Evolutionary conservation across 2,329 filamentous ascomycete genomes (phyloP).

Genomic region (Penicillium sp.): DNA sequence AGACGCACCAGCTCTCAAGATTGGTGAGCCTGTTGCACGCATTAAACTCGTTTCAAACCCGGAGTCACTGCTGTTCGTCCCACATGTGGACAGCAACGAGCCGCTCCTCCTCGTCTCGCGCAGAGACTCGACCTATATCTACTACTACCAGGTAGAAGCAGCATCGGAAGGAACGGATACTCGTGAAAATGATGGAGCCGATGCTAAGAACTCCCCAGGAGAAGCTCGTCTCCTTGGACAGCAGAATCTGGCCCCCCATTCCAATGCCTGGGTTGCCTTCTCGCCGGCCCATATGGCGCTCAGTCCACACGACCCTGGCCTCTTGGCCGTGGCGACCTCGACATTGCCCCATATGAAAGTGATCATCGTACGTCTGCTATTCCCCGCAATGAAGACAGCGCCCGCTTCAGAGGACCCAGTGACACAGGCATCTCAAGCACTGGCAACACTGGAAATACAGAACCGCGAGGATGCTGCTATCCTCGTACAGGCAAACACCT

Average conservation of each 20-base stretch:
- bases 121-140: slow-evolving; percentile 57
- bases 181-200: not conserved
- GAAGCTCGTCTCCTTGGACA: slow-evolving; percentile 48
- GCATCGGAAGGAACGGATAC: not conserved
- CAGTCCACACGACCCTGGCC: slow-evolving; percentile 52
- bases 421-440: slow-evolving; percentile 52
- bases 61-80: slow-evolving; percentile 55
- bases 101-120: slow-evolving; percentile 54
- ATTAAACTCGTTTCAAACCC: slow-evolving; percentile 50
- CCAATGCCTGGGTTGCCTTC: slow-evolving; percentile 63
- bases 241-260: slow-evolving; percentile 61
- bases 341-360: slow-evolving; percentile 62
- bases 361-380: slow-evolving; percentile 56
- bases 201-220: not conserved
- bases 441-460: slow-evolving; percentile 50
- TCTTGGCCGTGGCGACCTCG: slow-evolving; percentile 60
- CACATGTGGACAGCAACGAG: slow-evolving; percentile 46
- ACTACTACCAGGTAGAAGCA: slow-evolving; percentile 48
- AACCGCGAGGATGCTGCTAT: slow-evolving; percentile 60
- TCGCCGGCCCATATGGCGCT: slow-evolving; percentile 57
- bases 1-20: slow-evolving; percentile 8
- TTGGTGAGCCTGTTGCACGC: slow-evolving; percentile 26
- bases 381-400: slow-evolving; percentile 38
- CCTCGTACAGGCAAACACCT: slow-evolving; percentile 56
- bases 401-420: slow-evolving; percentile 15